phyloP scores from a whole-genome alignment of 495 filamentous ascomycete species.

The Cryomyces minteri region DNA sequence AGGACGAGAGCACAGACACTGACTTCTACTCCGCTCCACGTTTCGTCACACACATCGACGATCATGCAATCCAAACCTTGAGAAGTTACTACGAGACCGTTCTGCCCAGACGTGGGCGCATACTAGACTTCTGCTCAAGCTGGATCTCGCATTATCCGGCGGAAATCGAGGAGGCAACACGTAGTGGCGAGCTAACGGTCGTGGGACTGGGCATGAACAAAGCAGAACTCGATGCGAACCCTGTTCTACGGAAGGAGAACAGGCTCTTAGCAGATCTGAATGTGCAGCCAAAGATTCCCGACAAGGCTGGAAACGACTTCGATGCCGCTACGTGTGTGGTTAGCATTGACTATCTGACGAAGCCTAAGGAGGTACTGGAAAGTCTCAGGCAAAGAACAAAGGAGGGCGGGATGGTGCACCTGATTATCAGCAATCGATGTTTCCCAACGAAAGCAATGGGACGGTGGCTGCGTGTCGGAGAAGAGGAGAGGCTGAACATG shows the following conservation, averaged over 20 bases:
- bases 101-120: constrained; percentile 13
- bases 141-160: constrained; percentile 26
- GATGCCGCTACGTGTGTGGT: constrained; percentile 26
- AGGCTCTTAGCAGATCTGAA: constrained; percentile 22
- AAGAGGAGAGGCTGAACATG: constrained; percentile 20
- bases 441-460: constrained; percentile 23
- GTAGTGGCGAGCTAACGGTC: constrained; percentile 31
- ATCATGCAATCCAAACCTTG: constrained; percentile 21
- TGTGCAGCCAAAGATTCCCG: constrained; percentile 10
- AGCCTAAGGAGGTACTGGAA: constrained; percentile 20
- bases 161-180: constrained; percentile 16
- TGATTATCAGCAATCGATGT: constrained; percentile 28
- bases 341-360: constrained; percentile 25
- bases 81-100: constrained; percentile 18
- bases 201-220: constrained; percentile 26
- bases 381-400: constrained; percentile 13
- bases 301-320: constrained; percentile 4
- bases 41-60: constrained; percentile 30
- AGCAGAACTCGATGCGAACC: constrained; percentile 21
- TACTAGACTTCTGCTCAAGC: constrained; percentile 27
- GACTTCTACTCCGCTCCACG: constrained; percentile 24
- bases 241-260: constrained; percentile 9
- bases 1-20: constrained; percentile 19
- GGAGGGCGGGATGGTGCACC: constrained; percentile 21
- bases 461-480: constrained; percentile 9